A percentile compares a stretch with the other conserved stretches of the same genome.
phyloP scores from a whole-genome alignment of 208 protist species.

The Leptomonas seymouri region DNA sequence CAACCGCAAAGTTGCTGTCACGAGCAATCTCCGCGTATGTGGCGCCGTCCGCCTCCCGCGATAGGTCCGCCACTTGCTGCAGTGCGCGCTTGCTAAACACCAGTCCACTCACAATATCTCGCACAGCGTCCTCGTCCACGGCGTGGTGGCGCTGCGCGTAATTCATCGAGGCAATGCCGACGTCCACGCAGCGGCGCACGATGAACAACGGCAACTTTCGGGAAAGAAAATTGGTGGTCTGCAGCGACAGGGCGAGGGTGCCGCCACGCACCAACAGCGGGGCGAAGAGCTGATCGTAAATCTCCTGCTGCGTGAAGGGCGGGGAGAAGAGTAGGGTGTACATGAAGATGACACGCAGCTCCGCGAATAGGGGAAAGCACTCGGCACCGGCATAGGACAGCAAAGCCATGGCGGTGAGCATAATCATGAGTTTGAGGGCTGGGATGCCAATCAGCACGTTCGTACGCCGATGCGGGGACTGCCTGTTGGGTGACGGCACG shows the following conservation, averaged over 20 bases:
- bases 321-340: conserved; percentile 61
- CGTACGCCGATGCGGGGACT: not conserved
- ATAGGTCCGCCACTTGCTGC: conserved; percentile 30
- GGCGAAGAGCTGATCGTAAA: conserved; percentile 61
- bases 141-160: conserved; percentile 30
- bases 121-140: conserved; percentile 43
- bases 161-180: conserved; percentile 51
- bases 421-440: conserved; percentile 71
- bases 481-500: not conserved
- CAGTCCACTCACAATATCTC: conserved; percentile 60
- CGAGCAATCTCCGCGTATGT: conserved; percentile 17
- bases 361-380: conserved; percentile 57
- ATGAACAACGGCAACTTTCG: conserved; percentile 37
- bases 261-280: conserved; percentile 37
- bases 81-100: conserved; percentile 51
- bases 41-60: conserved; percentile 18
- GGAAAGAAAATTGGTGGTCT: conserved; percentile 39
- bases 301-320: conserved; percentile 46
- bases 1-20: conserved; percentile 23
- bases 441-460: conserved; percentile 29
- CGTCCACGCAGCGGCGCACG: conserved; percentile 36
- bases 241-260: conserved; percentile 24
- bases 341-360: conserved; percentile 60
- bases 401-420: conserved; percentile 48
- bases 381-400: conserved; percentile 54